phyloP scores from a whole-genome alignment of 2,329 filamentous ascomycete genomes.

The Cercospora zeae-maydis region DNA sequence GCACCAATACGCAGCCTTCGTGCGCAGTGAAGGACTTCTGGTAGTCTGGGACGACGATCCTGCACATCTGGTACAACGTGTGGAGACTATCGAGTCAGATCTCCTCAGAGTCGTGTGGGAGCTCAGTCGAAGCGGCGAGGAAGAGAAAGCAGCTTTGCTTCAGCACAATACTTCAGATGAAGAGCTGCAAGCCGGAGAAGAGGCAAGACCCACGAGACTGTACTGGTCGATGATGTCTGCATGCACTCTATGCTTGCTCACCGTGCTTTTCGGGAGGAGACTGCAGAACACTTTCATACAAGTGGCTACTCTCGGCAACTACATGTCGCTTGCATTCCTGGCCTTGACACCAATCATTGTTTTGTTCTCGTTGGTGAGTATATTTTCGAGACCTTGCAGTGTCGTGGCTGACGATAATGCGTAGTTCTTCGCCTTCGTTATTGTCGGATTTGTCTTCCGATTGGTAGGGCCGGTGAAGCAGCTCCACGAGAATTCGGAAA shows the following conservation, averaged over 20 bases:
- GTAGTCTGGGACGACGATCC: conserved; percentile 80
- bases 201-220: not conserved
- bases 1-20: conserved; percentile 76
- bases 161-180: conserved; percentile 57
- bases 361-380: conserved; percentile 65
- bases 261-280: not conserved
- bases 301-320: not conserved
- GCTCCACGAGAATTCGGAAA: conserved; percentile 69
- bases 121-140: conserved; percentile 51
- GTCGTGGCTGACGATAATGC: not conserved
- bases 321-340: not conserved
- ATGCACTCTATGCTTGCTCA: not conserved
- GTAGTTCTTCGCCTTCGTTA: conserved; percentile 72
- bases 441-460: conserved; percentile 71
- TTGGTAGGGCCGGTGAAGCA: conserved; percentile 72
- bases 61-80: conserved; percentile 64
- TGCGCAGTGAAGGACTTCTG: conserved; percentile 66
- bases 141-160: conserved; percentile 41
- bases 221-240: not conserved
- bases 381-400: not conserved
- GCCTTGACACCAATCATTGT: conserved; percentile 45
- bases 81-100: conserved; percentile 69
- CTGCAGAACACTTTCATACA: not conserved
- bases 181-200: conserved; percentile 50
- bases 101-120: conserved; percentile 76